phyloP scores from a whole-genome alignment of 768 basidiomycete species.

The Hygrocybe coccinea region DNA sequence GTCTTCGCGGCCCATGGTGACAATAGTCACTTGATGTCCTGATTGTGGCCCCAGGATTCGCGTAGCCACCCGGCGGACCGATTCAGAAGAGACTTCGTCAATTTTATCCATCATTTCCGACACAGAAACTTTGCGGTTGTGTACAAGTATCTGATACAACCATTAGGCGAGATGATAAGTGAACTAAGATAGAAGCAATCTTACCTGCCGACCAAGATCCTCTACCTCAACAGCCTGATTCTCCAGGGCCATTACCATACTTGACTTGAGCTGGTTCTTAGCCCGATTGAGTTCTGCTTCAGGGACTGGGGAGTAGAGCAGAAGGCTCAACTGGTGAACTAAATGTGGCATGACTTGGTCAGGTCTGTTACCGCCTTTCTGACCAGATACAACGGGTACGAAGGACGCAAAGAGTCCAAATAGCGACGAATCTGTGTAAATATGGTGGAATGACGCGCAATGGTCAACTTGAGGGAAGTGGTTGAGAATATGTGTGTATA shows the following conservation, averaged over 20 bases:
- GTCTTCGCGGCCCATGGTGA: slow-evolving; percentile 80
- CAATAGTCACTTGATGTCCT: slow-evolving; percentile 66
- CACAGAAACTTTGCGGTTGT: slow-evolving; percentile 80
- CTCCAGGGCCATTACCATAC: slow-evolving; percentile 91
- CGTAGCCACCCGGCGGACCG: slow-evolving; percentile 70
- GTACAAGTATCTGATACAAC: slow-evolving; percentile 65
- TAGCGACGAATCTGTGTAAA: slow-evolving; percentile 89
- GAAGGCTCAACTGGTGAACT: slow-evolving; percentile 78
- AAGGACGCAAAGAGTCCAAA: slow-evolving; percentile 91
- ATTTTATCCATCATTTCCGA: slow-evolving; percentile 88
- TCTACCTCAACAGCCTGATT: slow-evolving; percentile 81
- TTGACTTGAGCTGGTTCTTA: slow-evolving; percentile 92
- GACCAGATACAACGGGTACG: slow-evolving; percentile 54
- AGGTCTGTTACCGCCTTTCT: slow-evolving; percentile 57
- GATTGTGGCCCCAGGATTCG: slow-evolving; percentile 67
- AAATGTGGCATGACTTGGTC: slow-evolving; percentile 77
- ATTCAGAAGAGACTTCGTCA: slow-evolving; percentile 64
- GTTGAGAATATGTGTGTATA: slow-evolving; percentile 95
- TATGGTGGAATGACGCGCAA: slow-evolving; percentile 96
- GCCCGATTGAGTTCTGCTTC: slow-evolving; percentile 73
- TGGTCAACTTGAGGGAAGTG: slow-evolving; percentile 91
- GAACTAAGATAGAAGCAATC: slow-evolving; percentile 1
- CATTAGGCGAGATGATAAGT: slow-evolving; percentile 3
- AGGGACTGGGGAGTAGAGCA: slow-evolving; percentile 67
- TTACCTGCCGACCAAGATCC: slow-evolving; percentile 85